These are phyloP conservation scores for Conticribra guillardii DNA, from an alignment of 108 stramenopile species.

Conservation along the genomic window DNA sequence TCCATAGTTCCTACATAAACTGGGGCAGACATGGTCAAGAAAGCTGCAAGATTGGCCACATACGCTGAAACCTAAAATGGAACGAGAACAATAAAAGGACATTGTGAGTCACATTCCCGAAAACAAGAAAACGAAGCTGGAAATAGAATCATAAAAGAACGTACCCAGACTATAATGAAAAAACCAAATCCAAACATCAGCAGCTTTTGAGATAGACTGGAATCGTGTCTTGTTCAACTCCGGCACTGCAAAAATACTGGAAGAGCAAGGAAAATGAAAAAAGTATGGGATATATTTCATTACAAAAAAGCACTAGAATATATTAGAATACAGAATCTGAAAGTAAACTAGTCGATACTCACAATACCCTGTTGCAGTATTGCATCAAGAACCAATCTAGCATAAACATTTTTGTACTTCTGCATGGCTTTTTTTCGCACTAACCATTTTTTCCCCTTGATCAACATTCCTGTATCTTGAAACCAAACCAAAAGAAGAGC, in stretches of 20 bases:
- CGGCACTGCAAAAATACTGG: conserved; percentile 15
- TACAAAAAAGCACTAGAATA: no score
- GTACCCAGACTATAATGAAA: conserved; percentile 15
- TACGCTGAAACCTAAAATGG: conserved; percentile 13
- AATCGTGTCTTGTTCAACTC: conserved; percentile 13
- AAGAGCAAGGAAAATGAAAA: background rate
- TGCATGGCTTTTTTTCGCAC: no score
- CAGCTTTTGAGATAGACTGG: conserved; percentile 10
- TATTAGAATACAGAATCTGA: no score
- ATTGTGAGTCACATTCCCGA: no score
- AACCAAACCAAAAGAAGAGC: no score
- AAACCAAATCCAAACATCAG: conserved; percentile 30
- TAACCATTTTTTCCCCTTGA: no score
- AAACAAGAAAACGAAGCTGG: background rate
- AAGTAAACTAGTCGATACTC: no score
- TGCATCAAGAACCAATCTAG: background rate
- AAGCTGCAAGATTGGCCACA: conserved; percentile 23
- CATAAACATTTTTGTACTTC: no score
- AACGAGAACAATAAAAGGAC: no score
- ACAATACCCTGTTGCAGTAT: background rate
- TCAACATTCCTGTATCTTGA: no score
- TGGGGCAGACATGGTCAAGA: background rate
- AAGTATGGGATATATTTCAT: no score
- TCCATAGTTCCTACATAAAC: background rate
- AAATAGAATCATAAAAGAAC: background rate